Base-by-base conservation (phyloP, 805 yeast species). In the Gaillardinia entomophila region DNA sequence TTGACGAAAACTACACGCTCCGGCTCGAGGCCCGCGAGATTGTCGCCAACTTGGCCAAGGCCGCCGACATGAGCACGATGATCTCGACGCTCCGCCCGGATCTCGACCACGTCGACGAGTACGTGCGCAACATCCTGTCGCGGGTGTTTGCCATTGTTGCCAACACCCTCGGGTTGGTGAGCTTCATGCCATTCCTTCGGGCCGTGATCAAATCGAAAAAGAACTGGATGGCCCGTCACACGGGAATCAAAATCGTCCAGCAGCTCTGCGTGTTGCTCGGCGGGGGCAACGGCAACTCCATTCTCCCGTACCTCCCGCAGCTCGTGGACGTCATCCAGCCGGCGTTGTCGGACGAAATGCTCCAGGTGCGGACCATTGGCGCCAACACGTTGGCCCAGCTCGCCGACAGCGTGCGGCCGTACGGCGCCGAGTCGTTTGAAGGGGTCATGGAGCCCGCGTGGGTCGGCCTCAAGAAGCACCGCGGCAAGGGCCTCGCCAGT, bases 341-440 rank as follows among this genome's bases (percentile, higher is more conserved):
- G 1, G 74, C 81, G 1, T 45, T 90, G 12, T 60, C 62, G 0
- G 96, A 87, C 56, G 85, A 79, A 31, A 79, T 81, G 35, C 50
- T 75, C 10, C 77, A 73, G 27, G 82, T 88, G 0, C 64, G 94
- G 35, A 72, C 75, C 2, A 68, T 78, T 10, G 68, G 95, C 0
- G 95, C 95, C 0, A 61, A 69, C 23, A 79, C 96, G 0, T 48
- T 89, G 2, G 63, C 89, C 1, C 72, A 80, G 1, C 55, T 90
- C 22, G 97, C 97, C 0, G 89, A 84, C 31, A 79, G 85, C 6
- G 75, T 87, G 3, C 67, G 75, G 15, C 97, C 97, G 0, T 86
- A 82, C 57, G 98, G 97, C 28, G 82, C 85, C 34, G 96, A 86
- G 46, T 77, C 90, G 0, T 89, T 90, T 52, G 94, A 88, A 45